Evolutionary conservation across 805 yeast genomes (phyloP), one percentile per base, ranked within the genome.

Genomic region (Wickerhamiella occidentalis): DNA sequence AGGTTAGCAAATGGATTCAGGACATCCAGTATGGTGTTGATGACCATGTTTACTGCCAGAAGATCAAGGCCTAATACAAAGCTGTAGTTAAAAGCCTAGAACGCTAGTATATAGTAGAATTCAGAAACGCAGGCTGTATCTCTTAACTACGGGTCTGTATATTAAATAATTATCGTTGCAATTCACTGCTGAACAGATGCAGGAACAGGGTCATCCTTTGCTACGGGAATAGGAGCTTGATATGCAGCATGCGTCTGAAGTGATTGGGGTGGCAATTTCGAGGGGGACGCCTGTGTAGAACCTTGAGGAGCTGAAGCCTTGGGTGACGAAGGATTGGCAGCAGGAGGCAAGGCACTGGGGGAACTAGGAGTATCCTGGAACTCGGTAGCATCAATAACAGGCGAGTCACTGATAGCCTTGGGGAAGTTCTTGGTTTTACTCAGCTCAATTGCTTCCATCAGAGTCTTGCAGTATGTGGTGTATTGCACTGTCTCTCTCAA

Each of bases 21-120:
- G 82, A 79, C 55, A 78, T 90, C 56, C 97, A 90, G 70, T 92
- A 92, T 68, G 98, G 97, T 58, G 77, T 73, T 53, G 82, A 72
- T 51, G 79, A 78, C 60, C 79, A 78, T 53, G 69, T 73, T 55
- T 78, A 48, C 52, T 54, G 56, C 54, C 17, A 40, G 21, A 40
- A 40, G 30, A 19, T 40, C 11, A 33, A 15, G 5, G 38, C 19
- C 15, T 15, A 15, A 17, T 9, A n/a, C n/a, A n/a, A n/a, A n/a
- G n/a, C n/a, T n/a, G n/a, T n/a, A n/a, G n/a, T n/a, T n/a, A n/a
- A n/a, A n/a, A n/a, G n/a, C n/a, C n/a, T n/a, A n/a, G n/a, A n/a
- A n/a, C n/a, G n/a, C n/a, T n/a, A n/a, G n/a, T n/a, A n/a, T n/a
- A n/a, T n/a, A n/a, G n/a, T n/a, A n/a, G n/a, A n/a, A n/a, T n/a